Conservation (phyloP, 2,329 filamentous ascomycete species). For the Orbilia oligospora region DNA sequence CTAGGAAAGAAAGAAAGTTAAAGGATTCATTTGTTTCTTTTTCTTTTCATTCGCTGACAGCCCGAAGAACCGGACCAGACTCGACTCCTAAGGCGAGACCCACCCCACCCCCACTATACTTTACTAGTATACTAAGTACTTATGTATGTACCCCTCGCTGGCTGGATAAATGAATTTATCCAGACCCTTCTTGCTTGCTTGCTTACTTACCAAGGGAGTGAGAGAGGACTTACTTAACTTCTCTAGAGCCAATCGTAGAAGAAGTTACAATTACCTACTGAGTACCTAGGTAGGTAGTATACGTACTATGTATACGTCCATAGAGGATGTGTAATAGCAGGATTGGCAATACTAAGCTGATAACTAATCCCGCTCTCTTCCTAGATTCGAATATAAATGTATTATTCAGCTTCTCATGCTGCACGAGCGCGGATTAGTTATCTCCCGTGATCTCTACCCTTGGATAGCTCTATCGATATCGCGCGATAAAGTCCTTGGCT, state of each 20-base stretch:
- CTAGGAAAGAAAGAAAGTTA: not conserved
- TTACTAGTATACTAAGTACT: too few relatives aligned
- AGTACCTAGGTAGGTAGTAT: too few relatives aligned
- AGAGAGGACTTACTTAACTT: too few relatives aligned
- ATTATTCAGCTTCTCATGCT: not conserved
- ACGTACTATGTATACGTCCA: too few relatives aligned
- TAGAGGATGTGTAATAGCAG: not conserved
- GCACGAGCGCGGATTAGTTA: conserved; percentile 7
- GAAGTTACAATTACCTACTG: too few relatives aligned
- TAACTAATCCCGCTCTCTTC: conserved; percentile 41
- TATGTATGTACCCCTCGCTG: not conserved
- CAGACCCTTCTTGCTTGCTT: not conserved
- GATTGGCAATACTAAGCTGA: conserved; percentile 36
- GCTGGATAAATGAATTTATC: conserved; percentile 29
- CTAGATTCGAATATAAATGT: not conserved
- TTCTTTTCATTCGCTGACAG: conserved; percentile 22
- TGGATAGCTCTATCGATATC: too few relatives aligned
- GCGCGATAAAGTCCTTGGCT: not conserved
- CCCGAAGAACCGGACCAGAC: not conserved
- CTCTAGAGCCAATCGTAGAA: too few relatives aligned
- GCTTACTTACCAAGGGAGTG: not conserved
- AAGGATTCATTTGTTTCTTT: conserved; percentile 23
- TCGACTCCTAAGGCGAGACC: conserved; percentile 3
- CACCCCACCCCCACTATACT: conserved; percentile 14
- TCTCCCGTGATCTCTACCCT: not conserved